These are phyloP conservation scores for Obelidium mucronatum DNA, from an alignment of 192 early-diverging fungal genomes.

Conservation along the genomic window DNA sequence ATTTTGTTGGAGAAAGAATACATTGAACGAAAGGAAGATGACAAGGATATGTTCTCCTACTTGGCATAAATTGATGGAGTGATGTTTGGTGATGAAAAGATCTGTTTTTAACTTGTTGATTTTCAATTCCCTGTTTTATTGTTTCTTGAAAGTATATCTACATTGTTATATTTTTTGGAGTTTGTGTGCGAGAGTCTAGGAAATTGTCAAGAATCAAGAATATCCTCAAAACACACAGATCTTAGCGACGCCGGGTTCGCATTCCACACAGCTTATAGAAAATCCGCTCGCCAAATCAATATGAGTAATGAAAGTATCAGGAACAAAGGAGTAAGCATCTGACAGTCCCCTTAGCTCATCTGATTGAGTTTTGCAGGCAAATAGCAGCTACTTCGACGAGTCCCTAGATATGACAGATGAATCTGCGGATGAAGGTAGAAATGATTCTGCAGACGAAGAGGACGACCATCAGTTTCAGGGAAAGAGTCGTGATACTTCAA, in stretches of 20 bases:
- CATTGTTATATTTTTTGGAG: too few relatives aligned
- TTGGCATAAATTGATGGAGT: neutral
- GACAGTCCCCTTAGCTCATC: neutral
- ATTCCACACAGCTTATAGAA: slow-evolving; percentile 2
- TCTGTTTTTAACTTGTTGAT: neutral
- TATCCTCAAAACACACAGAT: neutral
- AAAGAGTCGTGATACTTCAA: slow-evolving; percentile 30
- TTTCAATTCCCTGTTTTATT: neutral
- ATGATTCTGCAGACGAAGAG: slow-evolving; percentile 40
- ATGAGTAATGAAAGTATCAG: slow-evolving; percentile 27
- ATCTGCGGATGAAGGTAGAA: slow-evolving; percentile 42
- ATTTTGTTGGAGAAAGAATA: slow-evolving; percentile 91
- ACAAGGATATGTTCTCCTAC: slow-evolving; percentile 83
- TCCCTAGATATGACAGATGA: slow-evolving; percentile 47
- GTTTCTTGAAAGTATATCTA: neutral
- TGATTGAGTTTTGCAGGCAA: neutral
- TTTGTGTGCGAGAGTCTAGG: neutral
- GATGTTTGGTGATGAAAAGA: neutral
- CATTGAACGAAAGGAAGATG: slow-evolving; percentile 84
- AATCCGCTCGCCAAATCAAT: neutral
- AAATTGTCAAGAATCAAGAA: slow-evolving; percentile 6
- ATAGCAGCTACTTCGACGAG: slow-evolving; percentile 58
- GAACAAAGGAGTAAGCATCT: neutral
- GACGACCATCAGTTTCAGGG: slow-evolving; percentile 23
- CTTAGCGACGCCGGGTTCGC: neutral